Conservation (phyloP, 176 grass and related monocot genomes). For the Bolboschoenus planiculmis region DNA sequence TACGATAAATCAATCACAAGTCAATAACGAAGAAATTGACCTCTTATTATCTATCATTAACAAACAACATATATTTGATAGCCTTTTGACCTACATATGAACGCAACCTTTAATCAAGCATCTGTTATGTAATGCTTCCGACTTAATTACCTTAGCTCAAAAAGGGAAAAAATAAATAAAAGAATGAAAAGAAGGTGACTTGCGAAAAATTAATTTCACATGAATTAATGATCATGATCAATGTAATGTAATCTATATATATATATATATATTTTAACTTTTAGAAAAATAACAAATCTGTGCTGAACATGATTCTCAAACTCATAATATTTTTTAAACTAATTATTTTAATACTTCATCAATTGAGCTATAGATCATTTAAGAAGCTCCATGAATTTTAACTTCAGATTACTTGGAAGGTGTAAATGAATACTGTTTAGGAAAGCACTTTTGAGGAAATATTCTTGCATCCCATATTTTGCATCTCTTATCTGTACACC, state of each 20-base stretch:
- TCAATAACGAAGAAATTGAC: background rate
- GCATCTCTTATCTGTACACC: too few species aligned
- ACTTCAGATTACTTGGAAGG: background rate
- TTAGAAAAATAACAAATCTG: too few species aligned
- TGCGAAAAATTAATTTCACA: too few species aligned
- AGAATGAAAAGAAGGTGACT: background rate
- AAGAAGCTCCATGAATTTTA: background rate
- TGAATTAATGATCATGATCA: too few species aligned
- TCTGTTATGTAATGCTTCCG: background rate
- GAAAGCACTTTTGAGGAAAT: background rate
- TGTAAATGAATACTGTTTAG: background rate
- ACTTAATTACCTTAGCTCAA: background rate
- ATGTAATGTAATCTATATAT: too few species aligned
- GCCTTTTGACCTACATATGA: background rate
- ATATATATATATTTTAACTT: too few species aligned
- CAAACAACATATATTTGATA: background rate
- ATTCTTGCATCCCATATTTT: too few species aligned
- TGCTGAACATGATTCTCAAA: background rate
- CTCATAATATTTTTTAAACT: background rate
- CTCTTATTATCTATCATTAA: background rate
- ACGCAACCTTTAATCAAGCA: background rate
- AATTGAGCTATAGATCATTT: background rate
- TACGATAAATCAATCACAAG: background rate
- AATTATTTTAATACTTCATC: background rate
- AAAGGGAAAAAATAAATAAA: too few species aligned